A percentile compares a stretch with the other conserved stretches of the same genome.
Evolutionary conservation across 139 green algal genomes (phyloP).

Genomic region (Mychonastes homosphaera): DNA sequence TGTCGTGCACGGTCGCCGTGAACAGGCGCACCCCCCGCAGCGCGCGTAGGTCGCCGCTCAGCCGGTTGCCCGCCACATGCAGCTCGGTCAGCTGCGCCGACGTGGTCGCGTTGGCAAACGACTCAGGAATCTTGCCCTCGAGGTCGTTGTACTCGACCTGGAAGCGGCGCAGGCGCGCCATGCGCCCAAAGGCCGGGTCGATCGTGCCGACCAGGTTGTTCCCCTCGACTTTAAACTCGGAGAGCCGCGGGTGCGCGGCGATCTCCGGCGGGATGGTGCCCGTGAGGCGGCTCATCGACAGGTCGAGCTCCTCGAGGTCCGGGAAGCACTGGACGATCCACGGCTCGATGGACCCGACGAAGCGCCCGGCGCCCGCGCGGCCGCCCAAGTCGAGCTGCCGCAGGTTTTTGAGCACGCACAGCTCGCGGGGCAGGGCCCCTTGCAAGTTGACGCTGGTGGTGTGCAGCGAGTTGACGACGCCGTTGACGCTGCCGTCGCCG

Average conservation of each 20-base stretch:
- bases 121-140: too few relatives aligned
- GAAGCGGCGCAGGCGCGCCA: constrained; percentile 12
- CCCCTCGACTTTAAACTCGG: constrained; percentile 35
- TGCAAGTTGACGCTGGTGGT: constrained; percentile 30
- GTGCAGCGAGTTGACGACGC: constrained; percentile 36
- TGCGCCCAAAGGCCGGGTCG: constrained; percentile 10
- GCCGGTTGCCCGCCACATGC: constrained; percentile 1
- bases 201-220: constrained; percentile 25
- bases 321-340: constrained; percentile 30
- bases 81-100: constrained; percentile 3
- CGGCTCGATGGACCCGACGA: background rate
- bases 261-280: constrained; percentile 26
- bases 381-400: constrained; percentile 45
- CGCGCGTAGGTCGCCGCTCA: constrained; percentile 16
- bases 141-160: constrained; percentile 26
- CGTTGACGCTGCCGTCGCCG: constrained; percentile 27
- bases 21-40: constrained; percentile 21
- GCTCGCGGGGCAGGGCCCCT: constrained; percentile 21
- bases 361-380: background rate
- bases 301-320: constrained; percentile 38
- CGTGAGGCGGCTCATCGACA: constrained; percentile 28
- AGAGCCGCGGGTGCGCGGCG: constrained; percentile 6
- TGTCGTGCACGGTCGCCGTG: constrained; percentile 24
- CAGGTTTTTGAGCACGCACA: constrained; percentile 29
- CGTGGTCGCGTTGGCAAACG: too few relatives aligned